Conservation (phyloP, 2,329 filamentous ascomycete species). For the Pseudocercospora fijiensis region DNA sequence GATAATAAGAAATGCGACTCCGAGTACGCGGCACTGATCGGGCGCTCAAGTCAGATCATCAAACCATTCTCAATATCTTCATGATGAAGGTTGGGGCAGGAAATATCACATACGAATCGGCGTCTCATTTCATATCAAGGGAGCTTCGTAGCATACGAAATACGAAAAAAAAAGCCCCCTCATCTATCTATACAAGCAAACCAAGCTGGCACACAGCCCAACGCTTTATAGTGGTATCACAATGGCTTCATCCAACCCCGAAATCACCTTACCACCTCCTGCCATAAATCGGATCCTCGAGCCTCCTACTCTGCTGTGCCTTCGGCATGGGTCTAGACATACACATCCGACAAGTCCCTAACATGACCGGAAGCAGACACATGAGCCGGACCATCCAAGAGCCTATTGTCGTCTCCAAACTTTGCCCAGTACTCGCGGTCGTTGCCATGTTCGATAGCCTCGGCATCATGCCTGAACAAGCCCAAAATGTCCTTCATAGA, state of each 20-base stretch:
- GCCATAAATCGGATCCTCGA: slow-evolving; percentile 41
- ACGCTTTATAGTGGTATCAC: background rate
- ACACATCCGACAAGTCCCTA: slow-evolving; percentile 12
- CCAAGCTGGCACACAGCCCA: background rate
- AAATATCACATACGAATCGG: background rate
- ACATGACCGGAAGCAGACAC: slow-evolving; percentile 4
- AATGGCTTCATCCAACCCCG: background rate
- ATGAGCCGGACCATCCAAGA: slow-evolving; percentile 36
- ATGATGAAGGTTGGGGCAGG: too few relatives aligned
- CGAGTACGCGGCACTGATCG: too few relatives aligned
- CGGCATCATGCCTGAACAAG: slow-evolving; percentile 74
- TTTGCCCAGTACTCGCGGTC: slow-evolving; percentile 44
- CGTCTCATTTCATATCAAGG: background rate
- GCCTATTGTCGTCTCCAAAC: slow-evolving; percentile 36
- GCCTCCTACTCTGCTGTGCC: slow-evolving; percentile 24
- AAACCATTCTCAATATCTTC: too few relatives aligned
- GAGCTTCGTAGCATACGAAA: background rate
- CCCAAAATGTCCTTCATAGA: slow-evolving; percentile 91
- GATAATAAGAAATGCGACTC: too few relatives aligned
- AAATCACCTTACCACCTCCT: slow-evolving; percentile 33
- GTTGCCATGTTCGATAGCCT: slow-evolving; percentile 44
- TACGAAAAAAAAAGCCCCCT: background rate
- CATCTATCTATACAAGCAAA: background rate
- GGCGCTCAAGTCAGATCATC: too few relatives aligned
- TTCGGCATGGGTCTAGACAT: slow-evolving; percentile 18